Conservation (phyloP, 352 stramenopile species). For the Phytopythium delawarense region DNA sequence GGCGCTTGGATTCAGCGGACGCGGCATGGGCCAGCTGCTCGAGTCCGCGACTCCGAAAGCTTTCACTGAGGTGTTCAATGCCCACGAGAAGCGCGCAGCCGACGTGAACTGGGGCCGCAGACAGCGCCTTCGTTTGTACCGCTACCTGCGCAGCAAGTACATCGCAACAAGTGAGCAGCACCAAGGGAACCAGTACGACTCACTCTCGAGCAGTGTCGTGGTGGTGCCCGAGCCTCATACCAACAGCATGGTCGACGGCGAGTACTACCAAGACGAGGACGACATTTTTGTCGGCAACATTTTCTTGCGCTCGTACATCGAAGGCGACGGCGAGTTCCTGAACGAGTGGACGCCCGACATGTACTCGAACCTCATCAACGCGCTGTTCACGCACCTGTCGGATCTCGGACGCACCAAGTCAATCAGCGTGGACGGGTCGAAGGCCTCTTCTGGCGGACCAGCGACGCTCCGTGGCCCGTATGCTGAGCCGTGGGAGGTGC, state of each 20-base stretch:
- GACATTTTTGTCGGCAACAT: conserved; percentile 81
- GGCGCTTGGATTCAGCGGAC: conserved; percentile 63
- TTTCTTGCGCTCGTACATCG: conserved; percentile 78
- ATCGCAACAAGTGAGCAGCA: conserved; percentile 31
- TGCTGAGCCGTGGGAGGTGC: conserved; percentile 64
- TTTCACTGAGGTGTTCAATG: conserved; percentile 73
- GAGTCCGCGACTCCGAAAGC: conserved; percentile 32
- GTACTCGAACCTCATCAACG: conserved; percentile 60
- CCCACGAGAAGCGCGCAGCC: conserved; percentile 55
- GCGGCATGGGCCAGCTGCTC: conserved; percentile 62
- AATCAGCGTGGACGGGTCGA: conserved; percentile 3
- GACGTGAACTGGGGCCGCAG: conserved; percentile 72
- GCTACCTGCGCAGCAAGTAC: conserved; percentile 67
- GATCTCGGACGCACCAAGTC: conserved; percentile 54
- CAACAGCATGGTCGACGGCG: conserved; percentile 3
- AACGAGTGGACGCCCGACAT: conserved; percentile 71
- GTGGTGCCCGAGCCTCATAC: neutral
- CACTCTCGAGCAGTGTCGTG: conserved; percentile 7
- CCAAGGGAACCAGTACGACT: conserved; percentile 17
- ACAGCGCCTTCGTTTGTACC: conserved; percentile 53
- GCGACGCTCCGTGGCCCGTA: conserved; percentile 4
- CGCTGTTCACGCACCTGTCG: conserved; percentile 51
- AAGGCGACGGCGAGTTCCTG: conserved; percentile 74
- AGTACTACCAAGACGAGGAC: conserved; percentile 32
- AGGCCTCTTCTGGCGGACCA: neutral